These are phyloP conservation scores for Sarcomyxa edulis DNA, from an alignment of 768 basidiomycete genomes.

Conservation along the genomic window DNA sequence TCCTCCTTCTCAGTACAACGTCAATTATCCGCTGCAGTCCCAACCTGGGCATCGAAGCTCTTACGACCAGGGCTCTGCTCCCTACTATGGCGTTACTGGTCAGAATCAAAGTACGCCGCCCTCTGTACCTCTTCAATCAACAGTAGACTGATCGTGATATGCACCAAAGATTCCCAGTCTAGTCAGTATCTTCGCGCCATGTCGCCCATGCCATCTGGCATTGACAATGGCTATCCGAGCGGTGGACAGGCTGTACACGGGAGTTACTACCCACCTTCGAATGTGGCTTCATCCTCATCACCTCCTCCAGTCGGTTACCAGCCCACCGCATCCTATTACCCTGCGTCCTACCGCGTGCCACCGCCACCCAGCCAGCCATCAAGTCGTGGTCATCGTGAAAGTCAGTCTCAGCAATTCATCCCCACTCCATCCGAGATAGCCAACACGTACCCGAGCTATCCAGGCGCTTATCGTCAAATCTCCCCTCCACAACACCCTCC, in stretches of 20 bases:
- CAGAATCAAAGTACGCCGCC: no score
- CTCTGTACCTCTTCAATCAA: no score
- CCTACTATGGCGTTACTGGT: no score
- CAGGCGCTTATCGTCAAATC: constrained; percentile 14
- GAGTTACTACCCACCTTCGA: background rate
- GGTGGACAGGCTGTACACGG: background rate
- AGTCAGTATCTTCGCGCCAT: background rate
- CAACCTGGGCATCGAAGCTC: no score
- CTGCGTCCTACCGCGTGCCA: constrained; percentile 10
- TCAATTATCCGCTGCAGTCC: background rate
- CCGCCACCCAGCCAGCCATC: constrained; percentile 14
- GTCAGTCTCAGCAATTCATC: constrained; percentile 27
- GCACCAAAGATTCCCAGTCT: background rate
- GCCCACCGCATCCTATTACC: constrained; percentile 11
- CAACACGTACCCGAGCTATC: constrained; percentile 24
- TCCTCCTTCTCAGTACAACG: no score
- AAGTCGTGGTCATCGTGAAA: background rate
- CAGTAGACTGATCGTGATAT: background rate
- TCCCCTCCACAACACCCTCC: constrained; percentile 16
- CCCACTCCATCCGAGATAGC: constrained; percentile 44
- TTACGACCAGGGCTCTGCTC: no score
- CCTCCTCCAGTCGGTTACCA: constrained; percentile 21
- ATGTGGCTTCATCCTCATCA: background rate
- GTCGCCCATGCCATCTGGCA: no score
- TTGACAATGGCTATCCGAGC: background rate